These are phyloP conservation scores for Epichloe elymi DNA, from an alignment of 2,329 filamentous ascomycete species.

Conservation along the genomic window DNA sequence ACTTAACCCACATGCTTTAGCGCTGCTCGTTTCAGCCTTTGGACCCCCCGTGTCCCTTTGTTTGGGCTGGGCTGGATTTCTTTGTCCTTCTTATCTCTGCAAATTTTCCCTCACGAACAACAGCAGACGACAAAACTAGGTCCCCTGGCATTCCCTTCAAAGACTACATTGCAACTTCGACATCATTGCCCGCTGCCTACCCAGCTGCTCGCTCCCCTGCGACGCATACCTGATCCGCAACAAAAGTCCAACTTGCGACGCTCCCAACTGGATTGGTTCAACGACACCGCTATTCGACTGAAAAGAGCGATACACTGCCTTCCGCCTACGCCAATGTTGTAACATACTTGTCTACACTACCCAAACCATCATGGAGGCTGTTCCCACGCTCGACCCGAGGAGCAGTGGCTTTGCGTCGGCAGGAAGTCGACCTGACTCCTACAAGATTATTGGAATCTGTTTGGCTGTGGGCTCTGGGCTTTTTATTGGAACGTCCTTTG, in stretches of 20 bases:
- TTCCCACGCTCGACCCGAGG: not conserved
- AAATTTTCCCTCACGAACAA: not conserved
- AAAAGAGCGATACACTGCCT: not conserved
- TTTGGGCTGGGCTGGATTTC: not conserved
- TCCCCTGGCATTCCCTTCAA: not conserved
- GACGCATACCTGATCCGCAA: not conserved
- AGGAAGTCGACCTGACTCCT: conserved; percentile 25
- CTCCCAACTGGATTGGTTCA: not conserved
- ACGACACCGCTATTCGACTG: not conserved
- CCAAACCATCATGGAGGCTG: not conserved
- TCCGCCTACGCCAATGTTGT: not conserved
- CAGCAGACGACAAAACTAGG: no score
- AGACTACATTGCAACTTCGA: not conserved
- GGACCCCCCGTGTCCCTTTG: not conserved
- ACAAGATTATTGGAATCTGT: conserved; percentile 77
- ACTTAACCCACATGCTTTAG: not conserved
- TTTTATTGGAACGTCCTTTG: conserved; percentile 92
- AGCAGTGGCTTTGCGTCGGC: not conserved
- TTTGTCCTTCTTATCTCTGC: not conserved
- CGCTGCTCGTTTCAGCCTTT: not conserved
- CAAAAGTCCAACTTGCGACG: not conserved
- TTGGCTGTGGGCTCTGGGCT: conserved; percentile 76
- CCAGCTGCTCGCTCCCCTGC: not conserved
- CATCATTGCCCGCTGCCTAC: not conserved
- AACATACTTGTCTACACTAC: not conserved